Evolutionary conservation across 495 filamentous ascomycete genomes (phyloP).

Genomic region (Pseudomonodictys pantanalensis): DNA sequence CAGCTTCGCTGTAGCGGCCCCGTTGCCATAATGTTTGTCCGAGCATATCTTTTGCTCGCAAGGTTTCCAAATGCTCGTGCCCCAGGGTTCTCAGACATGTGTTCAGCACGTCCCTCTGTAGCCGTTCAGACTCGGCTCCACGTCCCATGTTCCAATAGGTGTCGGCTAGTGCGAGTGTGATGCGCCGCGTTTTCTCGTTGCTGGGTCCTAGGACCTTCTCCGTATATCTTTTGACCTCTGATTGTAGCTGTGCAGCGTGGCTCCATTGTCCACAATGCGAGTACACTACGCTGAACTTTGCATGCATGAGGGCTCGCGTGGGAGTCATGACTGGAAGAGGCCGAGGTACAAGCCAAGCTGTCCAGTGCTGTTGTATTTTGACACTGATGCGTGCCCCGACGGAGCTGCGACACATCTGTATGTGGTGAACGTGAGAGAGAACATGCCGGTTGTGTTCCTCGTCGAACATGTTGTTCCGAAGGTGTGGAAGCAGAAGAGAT

Average conservation of each 20-base stretch:
- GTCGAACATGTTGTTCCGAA: constrained; percentile 25
- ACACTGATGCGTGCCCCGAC: not conserved
- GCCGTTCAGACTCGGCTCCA: not conserved
- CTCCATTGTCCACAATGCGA: constrained; percentile 35
- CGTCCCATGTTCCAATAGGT: constrained; percentile 29
- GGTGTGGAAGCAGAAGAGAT: constrained; percentile 37
- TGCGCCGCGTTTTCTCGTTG: constrained; percentile 21
- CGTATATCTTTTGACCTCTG: constrained; percentile 28
- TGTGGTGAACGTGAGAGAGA: not conserved
- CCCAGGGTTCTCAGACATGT: constrained; percentile 31
- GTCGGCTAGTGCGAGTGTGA: constrained; percentile 29
- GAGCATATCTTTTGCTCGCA: not conserved
- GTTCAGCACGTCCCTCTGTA: constrained; percentile 1
- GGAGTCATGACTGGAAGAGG: constrained; percentile 8
- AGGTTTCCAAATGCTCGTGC: constrained; percentile 1
- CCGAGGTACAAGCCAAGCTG: constrained; percentile 18
- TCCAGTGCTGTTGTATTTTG: not conserved
- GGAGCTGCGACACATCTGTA: not conserved
- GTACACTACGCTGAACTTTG: constrained; percentile 43
- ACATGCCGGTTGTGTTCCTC: not conserved
- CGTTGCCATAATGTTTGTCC: not conserved
- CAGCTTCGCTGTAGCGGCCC: not conserved
- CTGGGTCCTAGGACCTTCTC: constrained; percentile 23
- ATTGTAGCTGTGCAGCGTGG: constrained; percentile 35
- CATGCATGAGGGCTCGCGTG: constrained; percentile 26